Evolutionary conservation across 2,329 filamentous ascomycete genomes (phyloP), one percentile per base, ranked within the genome.

Genomic region (Dothiorella sarmentorum): DNA sequence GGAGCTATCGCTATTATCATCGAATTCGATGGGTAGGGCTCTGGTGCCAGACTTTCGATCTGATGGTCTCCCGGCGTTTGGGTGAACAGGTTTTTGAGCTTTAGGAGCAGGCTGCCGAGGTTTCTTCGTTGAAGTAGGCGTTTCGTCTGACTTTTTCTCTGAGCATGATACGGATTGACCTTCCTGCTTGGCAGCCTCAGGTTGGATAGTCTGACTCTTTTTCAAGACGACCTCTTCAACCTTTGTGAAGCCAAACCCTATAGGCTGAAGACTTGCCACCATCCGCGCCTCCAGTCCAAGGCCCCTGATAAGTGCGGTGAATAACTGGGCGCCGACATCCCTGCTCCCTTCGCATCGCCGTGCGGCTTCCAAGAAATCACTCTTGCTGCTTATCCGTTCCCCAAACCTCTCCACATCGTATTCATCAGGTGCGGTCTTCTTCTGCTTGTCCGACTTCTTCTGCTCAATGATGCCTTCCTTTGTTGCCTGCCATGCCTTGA

Each of bases 181-280:
- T 43, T 51, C 37, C 24, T 22, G 26, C 61, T 65, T 67, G 52
- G 52, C 37, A 40, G 42, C 60, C 40, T 53, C 65, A 61, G 29
- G 69, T 62, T 65, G 71, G 40, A 26, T 31, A n/a, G 26, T 65
- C 26, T 66, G 58, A 5, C 26, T 53, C 9, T 73, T 71, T 63
- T 69, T 72, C 7, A 78, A 67, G 11, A 84, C 83, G 4, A 88
- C 90, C 53, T 94, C 89, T 72, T 99, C 94, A 10, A 82, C 75
- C 71, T 93, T 95, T 61, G 85, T 95, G 86, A 91, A 97, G 1
- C 91, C 91, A 71, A 95, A 96, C 0, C 94, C 94, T 20, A 90
- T 75, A 1, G 91, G 88, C 68, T 97, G 94, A 38, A 99, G 70
- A 68, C 85, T 97, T 9, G 87, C 86, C 2, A 97, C 85, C 79